These are phyloP conservation scores for Biscutella laevigata DNA, from an alignment of 441 rosid genomes.

Conservation along the genomic window DNA sequence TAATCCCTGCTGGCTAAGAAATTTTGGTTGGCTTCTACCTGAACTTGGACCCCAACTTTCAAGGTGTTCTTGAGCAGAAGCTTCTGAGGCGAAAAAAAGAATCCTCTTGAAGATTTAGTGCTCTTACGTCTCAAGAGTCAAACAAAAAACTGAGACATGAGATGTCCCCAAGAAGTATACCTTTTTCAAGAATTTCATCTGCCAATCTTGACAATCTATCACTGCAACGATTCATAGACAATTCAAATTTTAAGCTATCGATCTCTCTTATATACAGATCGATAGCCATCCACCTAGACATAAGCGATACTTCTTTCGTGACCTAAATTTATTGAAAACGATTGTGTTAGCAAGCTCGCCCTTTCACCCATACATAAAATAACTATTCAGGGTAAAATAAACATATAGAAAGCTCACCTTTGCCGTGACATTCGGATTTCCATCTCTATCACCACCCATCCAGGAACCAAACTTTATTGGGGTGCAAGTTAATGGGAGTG, in stretches of 20 bases:
- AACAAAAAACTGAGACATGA: slow-evolving; percentile 16
- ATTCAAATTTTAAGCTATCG: slow-evolving; percentile 86
- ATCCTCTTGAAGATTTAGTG: background rate
- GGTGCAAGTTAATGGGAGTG: slow-evolving; percentile 87
- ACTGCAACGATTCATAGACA: slow-evolving; percentile 75
- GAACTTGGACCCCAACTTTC: slow-evolving; percentile 48
- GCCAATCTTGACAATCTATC: slow-evolving; percentile 60
- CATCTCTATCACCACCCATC: slow-evolving; percentile 99
- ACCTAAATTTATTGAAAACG: slow-evolving; percentile 38
- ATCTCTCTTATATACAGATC: slow-evolving; percentile 84
- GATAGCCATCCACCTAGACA: slow-evolving; percentile 97
- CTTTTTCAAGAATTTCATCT: slow-evolving; percentile 75
- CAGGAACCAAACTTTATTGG: slow-evolving; percentile 93
- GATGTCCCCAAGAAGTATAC: slow-evolving; percentile 30
- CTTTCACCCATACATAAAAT: background rate
- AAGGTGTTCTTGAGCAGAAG: slow-evolving; percentile 41
- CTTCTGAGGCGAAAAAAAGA: slow-evolving; percentile 34
- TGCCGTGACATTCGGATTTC: slow-evolving; percentile 93
- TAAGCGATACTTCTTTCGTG: slow-evolving; percentile 79
- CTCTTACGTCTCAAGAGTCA: slow-evolving; percentile 1
- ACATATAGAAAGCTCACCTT: slow-evolving; percentile 45
- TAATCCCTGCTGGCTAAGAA: slow-evolving; percentile 46
- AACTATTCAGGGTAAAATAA: background rate
- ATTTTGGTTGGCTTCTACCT: slow-evolving; percentile 49
- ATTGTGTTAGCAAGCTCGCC: background rate